Percentiles rank a stretch among this genome's conserved stretches.
These are phyloP conservation scores for Stephanocyclus meneghinianus DNA, from an alignment of 352 stramenopile species.

Conservation along the genomic window DNA sequence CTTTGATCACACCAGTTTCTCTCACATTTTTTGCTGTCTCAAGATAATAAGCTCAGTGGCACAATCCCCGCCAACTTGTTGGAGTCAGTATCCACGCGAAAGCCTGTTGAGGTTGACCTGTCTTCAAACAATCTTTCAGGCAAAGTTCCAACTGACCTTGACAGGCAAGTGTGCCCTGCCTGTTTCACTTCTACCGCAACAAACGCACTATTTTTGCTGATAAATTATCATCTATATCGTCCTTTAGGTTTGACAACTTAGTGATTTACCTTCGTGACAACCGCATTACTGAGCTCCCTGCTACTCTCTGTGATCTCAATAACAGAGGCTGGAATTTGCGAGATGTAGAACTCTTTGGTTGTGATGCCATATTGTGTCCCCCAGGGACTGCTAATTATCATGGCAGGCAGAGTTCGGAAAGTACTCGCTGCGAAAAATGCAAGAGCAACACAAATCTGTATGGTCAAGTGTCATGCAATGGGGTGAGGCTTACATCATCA, in stretches of 20 bases:
- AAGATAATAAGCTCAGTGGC: conserved; percentile 68
- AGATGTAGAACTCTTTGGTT: conserved; percentile 71
- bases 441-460: conserved; percentile 15
- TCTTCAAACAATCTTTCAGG: conserved; percentile 56
- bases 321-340: conserved; percentile 68
- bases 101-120: conserved; percentile 53
- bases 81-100: conserved; percentile 29
- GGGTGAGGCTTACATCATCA: conserved; percentile 6
- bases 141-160: conserved; percentile 37
- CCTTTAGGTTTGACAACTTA: conserved; percentile 52
- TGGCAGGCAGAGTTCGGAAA: conserved; percentile 36
- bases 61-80: conserved; percentile 70
- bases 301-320: conserved; percentile 44
- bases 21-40: conserved; percentile 15
- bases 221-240: neutral
- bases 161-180: conserved; percentile 37
- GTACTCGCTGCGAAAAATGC: conserved; percentile 15
- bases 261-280: conserved; percentile 60
- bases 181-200: neutral
- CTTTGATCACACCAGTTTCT: conserved; percentile 18
- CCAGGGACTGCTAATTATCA: conserved; percentile 57
- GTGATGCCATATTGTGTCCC: conserved; percentile 77
- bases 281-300: conserved; percentile 38
- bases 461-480: conserved; percentile 18
- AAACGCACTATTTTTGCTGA: conserved; percentile 4